Conservation (phyloP, 768 basidiomycete species). For the Leccinum disarticulatum region DNA sequence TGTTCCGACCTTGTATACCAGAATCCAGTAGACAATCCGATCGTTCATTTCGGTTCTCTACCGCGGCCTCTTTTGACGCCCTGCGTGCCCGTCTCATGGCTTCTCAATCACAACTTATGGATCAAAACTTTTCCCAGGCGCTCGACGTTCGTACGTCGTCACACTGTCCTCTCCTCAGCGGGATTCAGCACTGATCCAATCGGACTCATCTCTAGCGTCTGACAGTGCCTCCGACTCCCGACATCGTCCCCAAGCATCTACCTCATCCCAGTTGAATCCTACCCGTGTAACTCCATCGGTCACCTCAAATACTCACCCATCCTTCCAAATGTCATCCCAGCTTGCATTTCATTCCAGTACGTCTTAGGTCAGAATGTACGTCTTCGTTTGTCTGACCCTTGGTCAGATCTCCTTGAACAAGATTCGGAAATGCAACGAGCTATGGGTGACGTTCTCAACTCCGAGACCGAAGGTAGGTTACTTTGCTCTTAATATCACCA, state of each 20-base stretch:
- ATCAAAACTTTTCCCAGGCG: conserved; percentile 34
- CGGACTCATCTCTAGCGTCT: conserved; percentile 19
- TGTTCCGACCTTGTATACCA: conserved; percentile 12
- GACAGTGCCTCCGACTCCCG: conserved; percentile 13
- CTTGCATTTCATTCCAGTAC: conserved; percentile 55
- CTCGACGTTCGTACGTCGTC: conserved; percentile 37
- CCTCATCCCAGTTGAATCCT: conserved; percentile 39
- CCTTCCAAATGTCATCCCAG: conserved; percentile 55
- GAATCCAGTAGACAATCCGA: conserved; percentile 29
- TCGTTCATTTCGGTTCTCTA: conserved; percentile 42
- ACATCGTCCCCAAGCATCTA: conserved; percentile 26
- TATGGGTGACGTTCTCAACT: conserved; percentile 55
- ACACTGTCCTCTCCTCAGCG: not conserved
- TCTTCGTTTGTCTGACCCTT: conserved; percentile 4
- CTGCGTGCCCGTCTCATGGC: conserved; percentile 46
- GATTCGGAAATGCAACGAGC: conserved; percentile 73
- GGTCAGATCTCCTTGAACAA: conserved; percentile 61
- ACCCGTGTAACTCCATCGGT: conserved; percentile 44
- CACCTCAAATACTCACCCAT: conserved; percentile 52
- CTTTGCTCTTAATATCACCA: not conserved
- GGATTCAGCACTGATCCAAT: conserved; percentile 7
- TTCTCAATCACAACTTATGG: conserved; percentile 38
- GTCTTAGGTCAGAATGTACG: conserved; percentile 14
- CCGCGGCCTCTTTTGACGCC: conserved; percentile 46
- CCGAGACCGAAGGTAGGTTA: conserved; percentile 39